Evolutionary conservation across 1,284 basidiomycete genomes (phyloP), one percentile per base, ranked within the genome.

Genomic region (Sanghuangporus weigelae): DNA sequence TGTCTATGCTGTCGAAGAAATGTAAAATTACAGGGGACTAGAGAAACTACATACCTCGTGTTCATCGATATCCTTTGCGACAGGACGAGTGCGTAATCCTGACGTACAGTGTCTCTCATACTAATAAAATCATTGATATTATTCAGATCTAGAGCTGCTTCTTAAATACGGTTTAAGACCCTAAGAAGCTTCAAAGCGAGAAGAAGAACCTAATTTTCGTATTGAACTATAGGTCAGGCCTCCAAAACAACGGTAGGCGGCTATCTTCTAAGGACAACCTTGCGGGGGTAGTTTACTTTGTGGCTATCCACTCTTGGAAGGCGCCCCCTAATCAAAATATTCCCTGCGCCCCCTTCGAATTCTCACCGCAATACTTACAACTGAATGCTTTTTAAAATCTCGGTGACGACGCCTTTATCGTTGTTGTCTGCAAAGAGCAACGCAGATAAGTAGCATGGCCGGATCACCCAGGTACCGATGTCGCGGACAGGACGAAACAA

Each of bases 11-110:
- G 21, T 73, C 86, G 62, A 85, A 84, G 68, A 85, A 85, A 74
- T 86, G 86, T 74, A 83, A 83, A 70, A 85, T 86, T 73, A 71
- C 80, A 50, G 81, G 81, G 69, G 84, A 86, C 72, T 86, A 84
- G 83, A 77, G 78, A 69, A 74, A 80, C 68, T 86, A 86, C 74
- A 84, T 83, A 6, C 73, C 86, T 66, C 86, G 86, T 72, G 84
- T 86, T 66, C 84, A 83, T 31, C 26, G 3, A 31, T 31, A 31
- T 31, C 5, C 26, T 31, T 68, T 84, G 82, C 68, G 83, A 80
- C 16, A 79, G 77, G 66, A 83, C 79, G 2, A 78, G 80, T 78
- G 65, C 69, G 78, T 70, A 14, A 7, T 11, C 26, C 23, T 50
- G 31, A 31, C 5, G 26, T 5, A 31, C 26, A 31, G 26, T 31